These are phyloP conservation scores for Exutisphaerella laricina DNA, from an alignment of 2,329 filamentous ascomycete genomes.

Conservation along the genomic window DNA sequence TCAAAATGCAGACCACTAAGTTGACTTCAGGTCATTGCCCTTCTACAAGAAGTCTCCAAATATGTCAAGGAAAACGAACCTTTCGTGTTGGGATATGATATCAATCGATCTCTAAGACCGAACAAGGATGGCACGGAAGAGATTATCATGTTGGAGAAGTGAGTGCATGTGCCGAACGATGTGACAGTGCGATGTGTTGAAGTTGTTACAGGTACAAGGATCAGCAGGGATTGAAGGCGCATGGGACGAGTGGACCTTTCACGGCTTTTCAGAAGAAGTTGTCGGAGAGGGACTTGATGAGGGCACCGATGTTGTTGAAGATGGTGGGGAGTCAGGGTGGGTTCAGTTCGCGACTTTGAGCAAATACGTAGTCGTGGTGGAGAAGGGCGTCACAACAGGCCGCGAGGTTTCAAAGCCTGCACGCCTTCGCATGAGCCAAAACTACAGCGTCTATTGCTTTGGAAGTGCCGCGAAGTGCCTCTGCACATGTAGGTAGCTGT, in stretches of 20 bases:
- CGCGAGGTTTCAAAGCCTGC: too few species aligned
- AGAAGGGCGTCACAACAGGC: too few species aligned
- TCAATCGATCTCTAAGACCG: slow-evolving; percentile 13
- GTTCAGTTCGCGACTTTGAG: slow-evolving; percentile 10
- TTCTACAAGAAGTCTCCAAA: slow-evolving; percentile 11
- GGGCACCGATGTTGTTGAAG: slow-evolving; percentile 17
- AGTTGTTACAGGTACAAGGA: slow-evolving; percentile 11
- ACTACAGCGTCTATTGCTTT: too few species aligned
- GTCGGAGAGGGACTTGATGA: slow-evolving; percentile 14
- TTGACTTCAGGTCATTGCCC: slow-evolving; percentile 11
- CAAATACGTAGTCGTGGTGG: not conserved
- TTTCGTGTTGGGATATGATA: slow-evolving; percentile 12
- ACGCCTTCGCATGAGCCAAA: too few species aligned
- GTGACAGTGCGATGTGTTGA: too few species aligned
- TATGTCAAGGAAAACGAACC: slow-evolving; percentile 14
- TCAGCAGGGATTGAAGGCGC: slow-evolving; percentile 11
- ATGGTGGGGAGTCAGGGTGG: slow-evolving; percentile 13
- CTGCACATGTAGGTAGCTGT: not conserved
- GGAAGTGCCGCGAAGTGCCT: not conserved
- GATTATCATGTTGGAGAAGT: slow-evolving; percentile 19
- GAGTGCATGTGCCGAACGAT: too few species aligned
- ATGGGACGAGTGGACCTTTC: slow-evolving; percentile 13
- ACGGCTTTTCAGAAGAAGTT: slow-evolving; percentile 17
- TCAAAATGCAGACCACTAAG: too few species aligned
- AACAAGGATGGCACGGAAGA: slow-evolving; percentile 17